Base-by-base conservation (phyloP, 805 yeast species). In the Pichia deserticola region DNA sequence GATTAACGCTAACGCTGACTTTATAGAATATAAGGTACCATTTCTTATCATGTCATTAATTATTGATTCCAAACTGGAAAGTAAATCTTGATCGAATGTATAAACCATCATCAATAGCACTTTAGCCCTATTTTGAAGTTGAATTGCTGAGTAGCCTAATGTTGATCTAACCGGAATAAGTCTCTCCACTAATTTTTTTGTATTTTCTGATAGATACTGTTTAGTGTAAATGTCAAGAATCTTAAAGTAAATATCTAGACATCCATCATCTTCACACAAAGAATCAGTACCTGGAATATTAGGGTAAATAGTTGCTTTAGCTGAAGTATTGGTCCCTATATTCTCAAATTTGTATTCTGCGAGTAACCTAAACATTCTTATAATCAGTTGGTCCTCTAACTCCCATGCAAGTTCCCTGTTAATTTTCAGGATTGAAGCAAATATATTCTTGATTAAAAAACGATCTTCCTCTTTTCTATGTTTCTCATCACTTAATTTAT, bases 151-250 rank as follows among this genome's bases (percentile, higher is more conserved):
- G 48, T 61, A 60, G 4, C 64, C 61, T 36, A 54, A 51, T 10
- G 65, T 54, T 27, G 62, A 59, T 15, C 68, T 63, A 11, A 67
- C 57, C 1, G 72, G 72, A 9, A 62, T 64, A 25, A 68, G 51
- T 40, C 66, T 65, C 34, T 67, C 71, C 20, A 67, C 47, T 33
- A 66, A 40, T 33, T 13, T 59, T 57, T 36, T 47, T 28, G 48
- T 53, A 44, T 30, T 54, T 52, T 5, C 47, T 41, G 25, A 54
- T 44, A n/a, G 39, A 46, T 48, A 60, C 9, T 50, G 50, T 5
- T 51, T 49, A 3, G 59, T 57, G 44, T 59, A 66, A 0, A 60
- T 50, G 4, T 51, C 53, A 38, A 67, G 47, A 12, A 66, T 42
- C 49, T 61, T 66, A 43, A 67, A 57, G 48, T 66, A 68, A 42